phyloP scores from a whole-genome alignment of 2,329 filamentous ascomycete genomes.

The Fusarium staphyleae region DNA sequence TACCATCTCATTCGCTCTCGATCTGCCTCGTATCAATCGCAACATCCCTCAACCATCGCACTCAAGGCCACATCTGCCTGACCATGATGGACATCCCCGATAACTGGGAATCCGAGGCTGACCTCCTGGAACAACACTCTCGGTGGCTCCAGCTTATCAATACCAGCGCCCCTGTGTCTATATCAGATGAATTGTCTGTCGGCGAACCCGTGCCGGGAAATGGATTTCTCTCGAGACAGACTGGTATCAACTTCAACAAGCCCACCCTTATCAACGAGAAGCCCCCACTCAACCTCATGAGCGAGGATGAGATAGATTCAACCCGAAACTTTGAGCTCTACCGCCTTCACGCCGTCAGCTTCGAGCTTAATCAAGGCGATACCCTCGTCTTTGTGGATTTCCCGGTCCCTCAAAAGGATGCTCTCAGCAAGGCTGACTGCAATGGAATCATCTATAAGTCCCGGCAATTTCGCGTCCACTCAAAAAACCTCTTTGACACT shows the following conservation, averaged over 20 bases:
- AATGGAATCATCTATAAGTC: constrained; percentile 45
- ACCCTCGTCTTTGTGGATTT: constrained; percentile 55
- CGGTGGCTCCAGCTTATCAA: no score
- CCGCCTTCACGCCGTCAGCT: constrained; percentile 38
- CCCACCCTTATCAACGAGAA: not conserved
- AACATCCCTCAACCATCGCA: not conserved
- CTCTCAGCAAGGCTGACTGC: constrained; percentile 43
- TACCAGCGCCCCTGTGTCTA: not conserved
- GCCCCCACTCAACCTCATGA: constrained; percentile 15
- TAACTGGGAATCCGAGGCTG: constrained; percentile 9
- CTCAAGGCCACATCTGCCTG: not conserved
- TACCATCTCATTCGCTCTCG: not conserved
- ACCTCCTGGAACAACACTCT: not conserved
- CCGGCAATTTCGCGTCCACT: constrained; percentile 54
- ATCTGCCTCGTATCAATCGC: not conserved
- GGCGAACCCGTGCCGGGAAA: not conserved
- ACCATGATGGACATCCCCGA: constrained; percentile 13
- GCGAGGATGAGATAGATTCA: constrained; percentile 22
- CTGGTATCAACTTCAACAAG: constrained; percentile 32
- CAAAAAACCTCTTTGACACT: constrained; percentile 54
- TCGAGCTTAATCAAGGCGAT: constrained; percentile 49
- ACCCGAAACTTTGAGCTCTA: constrained; percentile 40
- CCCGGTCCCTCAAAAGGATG: constrained; percentile 34
- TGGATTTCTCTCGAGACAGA: constrained; percentile 21
- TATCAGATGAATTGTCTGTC: no score